Evolutionary conservation across 2,329 filamentous ascomycete genomes (phyloP), one percentile per base, ranked within the genome.

Genomic region (Trichoderma sp.): DNA sequence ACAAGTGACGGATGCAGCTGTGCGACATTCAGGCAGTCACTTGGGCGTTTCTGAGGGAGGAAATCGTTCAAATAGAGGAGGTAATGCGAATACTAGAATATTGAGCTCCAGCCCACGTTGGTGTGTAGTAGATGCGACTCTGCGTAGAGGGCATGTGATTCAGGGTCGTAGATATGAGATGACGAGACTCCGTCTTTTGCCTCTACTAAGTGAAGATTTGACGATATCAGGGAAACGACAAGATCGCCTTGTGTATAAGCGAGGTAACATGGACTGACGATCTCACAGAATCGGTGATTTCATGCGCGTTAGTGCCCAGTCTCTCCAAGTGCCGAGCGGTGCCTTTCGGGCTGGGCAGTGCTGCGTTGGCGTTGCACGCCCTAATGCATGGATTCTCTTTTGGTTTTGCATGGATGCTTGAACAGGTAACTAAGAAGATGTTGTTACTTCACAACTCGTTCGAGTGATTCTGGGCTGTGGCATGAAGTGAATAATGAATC

Each of bases 1-100:
- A 63, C 34, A 63, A 55, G 41, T 63, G 50, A 55, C 48, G 50
- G 60, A 55, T 63, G 60, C 60, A 47, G 60, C 41, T 63, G 60
- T 47, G 60, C 41, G 60, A 21, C 50, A 45, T 47, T 50, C 48
- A 30, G 48, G 24, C 28, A 15, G 41, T 45, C 26, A 19, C 17
- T 34, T 52, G 41, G 48, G 48, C 39, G 47, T 62, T 52, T 2
- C 24, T 6, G 12, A 26, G 34, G 15, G n/a, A n/a, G 19, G 17
- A 52, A 61, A 44, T 39, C 34, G 30, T 15, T 41, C 1, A 24
- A 26, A 52, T 28, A 50, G 39, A 50, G 44, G 44, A 44, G 24
- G 39, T 30, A 17, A 51, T 17, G 6, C 14, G 24, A 28, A 51
- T 51, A 24, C 1, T 10, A 39, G 14, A 14, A 14, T 39, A 39